Base-by-base conservation (phyloP, 345 rosid genomes). In the Firmiana major region DNA sequence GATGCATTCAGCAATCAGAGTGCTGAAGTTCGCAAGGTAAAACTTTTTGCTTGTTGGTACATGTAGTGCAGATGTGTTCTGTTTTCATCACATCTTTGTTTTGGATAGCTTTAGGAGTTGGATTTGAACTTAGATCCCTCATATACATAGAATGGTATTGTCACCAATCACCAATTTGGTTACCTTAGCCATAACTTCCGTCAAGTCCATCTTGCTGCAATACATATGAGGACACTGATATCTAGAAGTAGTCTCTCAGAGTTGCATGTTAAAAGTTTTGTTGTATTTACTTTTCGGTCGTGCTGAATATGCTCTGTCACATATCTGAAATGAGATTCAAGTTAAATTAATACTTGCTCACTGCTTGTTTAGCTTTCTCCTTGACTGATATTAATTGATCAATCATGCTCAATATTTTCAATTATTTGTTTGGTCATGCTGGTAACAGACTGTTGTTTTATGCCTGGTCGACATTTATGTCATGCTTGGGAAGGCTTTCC, bases 21-120 rank as follows among this genome's bases (percentile, higher is more conserved):
- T 81, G 85, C 89, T 42, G 90, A 85, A 69, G 87, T 89, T 75
- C 90, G 93, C 71, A 89, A 89, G 93, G 93, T 88, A 82, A 75
- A 42, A 40, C 5, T 10, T 4, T 69, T 11, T 40, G 22, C 40
- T 53, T 36, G 34, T 51, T 22, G n/a, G 34, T 46, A 31, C 48
- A 45, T 22, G 5, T 62, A 58, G 6, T 49, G 46, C 48, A 9
- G 70, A 9, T 40, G 45, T 40, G 3, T 66, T 42, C 12, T 15
- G 19, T 13, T 54, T 38, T 17, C 13, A 4, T 31, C 1, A 31
- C 34, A 31, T 31, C 34, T 31, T 31, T 31, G 34, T 31, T 31
- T 3, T 31, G 34, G 75, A 19, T 24, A 49, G 51, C 34, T 66
- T 15, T 11, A 66, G 71, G 53, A 21, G 71, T 66, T 42, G 19